Evolutionary conservation across 345 rosid genomes (phyloP).

Genomic region (Anastatica hierochuntica): DNA sequence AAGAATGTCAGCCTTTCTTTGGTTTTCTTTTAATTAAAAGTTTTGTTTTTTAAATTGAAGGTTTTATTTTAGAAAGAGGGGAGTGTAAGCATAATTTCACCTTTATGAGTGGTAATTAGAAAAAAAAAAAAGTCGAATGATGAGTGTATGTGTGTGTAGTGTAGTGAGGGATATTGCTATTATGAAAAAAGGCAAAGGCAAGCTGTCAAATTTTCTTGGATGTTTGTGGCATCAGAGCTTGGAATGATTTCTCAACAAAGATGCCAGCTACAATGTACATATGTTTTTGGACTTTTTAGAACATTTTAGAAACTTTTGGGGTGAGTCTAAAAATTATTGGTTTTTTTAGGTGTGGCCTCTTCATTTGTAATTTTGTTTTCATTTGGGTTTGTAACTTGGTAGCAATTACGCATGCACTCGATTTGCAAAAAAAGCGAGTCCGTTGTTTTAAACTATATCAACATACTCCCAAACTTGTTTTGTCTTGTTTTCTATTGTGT

Average conservation of each 20-base stretch:
- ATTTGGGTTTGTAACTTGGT: too few species aligned
- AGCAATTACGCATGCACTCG: too few species aligned
- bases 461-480: constrained; percentile 23
- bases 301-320: constrained; percentile 20
- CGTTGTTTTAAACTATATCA: too few species aligned
- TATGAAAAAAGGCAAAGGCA: constrained; percentile 6
- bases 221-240: constrained; percentile 32
- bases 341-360: constrained; percentile 27
- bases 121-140: constrained; percentile 34
- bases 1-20: constrained; percentile 10
- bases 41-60: too few species aligned
- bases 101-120: constrained; percentile 23
- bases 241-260: constrained; percentile 41
- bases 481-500: constrained; percentile 10
- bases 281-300: background rate
- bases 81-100: constrained; percentile 31
- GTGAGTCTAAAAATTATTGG: constrained; percentile 20
- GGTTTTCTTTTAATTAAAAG: background rate
- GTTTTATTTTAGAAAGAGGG: too few species aligned
- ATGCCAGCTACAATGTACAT: constrained; percentile 50
- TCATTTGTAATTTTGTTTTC: too few species aligned
- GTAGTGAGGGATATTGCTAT: constrained; percentile 23
- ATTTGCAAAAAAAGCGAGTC: too few species aligned
- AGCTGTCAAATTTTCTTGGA: constrained; percentile 23
- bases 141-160: constrained; percentile 53